These are phyloP conservation scores for Globisporangium echinulatum DNA, from an alignment of 352 stramenopile genomes.

Conservation along the genomic window DNA sequence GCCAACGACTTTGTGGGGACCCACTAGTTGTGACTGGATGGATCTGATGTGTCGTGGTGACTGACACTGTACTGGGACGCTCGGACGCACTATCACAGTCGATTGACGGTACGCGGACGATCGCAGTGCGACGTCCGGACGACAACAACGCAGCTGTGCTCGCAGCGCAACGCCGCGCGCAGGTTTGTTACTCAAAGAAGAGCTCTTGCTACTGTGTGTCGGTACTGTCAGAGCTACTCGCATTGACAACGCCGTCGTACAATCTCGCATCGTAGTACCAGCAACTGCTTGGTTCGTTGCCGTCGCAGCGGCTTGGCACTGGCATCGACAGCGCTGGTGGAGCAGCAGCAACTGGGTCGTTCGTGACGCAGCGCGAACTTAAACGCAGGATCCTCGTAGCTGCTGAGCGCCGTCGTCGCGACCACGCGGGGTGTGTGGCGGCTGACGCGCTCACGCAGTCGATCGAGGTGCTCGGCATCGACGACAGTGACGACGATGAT, in stretches of 20 bases:
- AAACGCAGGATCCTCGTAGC: constrained; percentile 37
- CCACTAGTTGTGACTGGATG: background rate
- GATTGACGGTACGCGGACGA: constrained; percentile 7
- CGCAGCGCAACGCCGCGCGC: constrained; percentile 30
- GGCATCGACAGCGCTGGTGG: background rate
- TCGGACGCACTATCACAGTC: background rate
- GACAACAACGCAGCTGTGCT: constrained; percentile 30
- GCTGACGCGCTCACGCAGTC: constrained; percentile 11
- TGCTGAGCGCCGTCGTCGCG: constrained; percentile 40
- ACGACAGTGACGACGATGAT: constrained; percentile 46
- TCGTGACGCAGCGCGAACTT: constrained; percentile 7
- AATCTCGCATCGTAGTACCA: background rate
- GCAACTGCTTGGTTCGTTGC: background rate
- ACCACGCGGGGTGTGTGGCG: constrained; percentile 27
- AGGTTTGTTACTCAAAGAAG: constrained; percentile 5
- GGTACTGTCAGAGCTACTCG: no score
- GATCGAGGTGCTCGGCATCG: constrained; percentile 35
- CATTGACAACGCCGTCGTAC: background rate
- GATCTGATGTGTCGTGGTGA: background rate
- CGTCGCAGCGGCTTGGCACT: constrained; percentile 1
- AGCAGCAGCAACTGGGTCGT: background rate
- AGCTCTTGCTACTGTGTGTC: no score
- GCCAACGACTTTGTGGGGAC: background rate
- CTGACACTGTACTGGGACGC: background rate
- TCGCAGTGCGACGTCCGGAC: constrained; percentile 15